Conservation (phyloP, 2,329 filamentous ascomycete genomes). For the Neofusicoccum cordaticola region DNA sequence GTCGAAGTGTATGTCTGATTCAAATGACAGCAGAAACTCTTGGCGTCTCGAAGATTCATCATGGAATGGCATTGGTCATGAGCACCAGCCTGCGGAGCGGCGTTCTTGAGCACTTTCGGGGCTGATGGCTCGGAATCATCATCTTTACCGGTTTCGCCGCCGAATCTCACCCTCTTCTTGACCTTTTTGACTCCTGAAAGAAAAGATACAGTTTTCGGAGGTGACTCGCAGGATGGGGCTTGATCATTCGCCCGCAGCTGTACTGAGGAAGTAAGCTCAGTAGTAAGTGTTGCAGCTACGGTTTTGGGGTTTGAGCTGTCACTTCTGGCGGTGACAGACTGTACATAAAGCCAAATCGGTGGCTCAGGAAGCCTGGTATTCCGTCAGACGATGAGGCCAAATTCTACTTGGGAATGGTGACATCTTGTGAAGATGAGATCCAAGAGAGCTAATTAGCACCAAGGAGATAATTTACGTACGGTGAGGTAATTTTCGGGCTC, state of each 20-base stretch:
- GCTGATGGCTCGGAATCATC: neutral
- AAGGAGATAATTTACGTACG: neutral
- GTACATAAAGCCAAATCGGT: slow-evolving; percentile 27
- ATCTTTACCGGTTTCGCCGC: neutral
- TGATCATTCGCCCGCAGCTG: neutral
- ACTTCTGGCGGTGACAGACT: slow-evolving; percentile 20
- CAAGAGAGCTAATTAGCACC: too few relatives aligned
- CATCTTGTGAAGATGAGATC: too few relatives aligned
- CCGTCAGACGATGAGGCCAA: neutral
- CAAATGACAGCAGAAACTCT: slow-evolving; percentile 26
- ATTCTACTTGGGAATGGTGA: too few relatives aligned
- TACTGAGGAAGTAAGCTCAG: neutral
- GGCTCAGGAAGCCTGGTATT: slow-evolving; percentile 5
- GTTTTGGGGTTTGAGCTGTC: neutral
- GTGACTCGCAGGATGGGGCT: neutral
- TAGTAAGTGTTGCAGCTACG: neutral
- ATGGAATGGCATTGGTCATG: neutral
- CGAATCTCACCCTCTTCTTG: neutral
- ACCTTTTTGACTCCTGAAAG: neutral
- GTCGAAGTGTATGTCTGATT: slow-evolving; percentile 18
- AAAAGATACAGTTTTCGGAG: neutral
- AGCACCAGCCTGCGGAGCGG: neutral
- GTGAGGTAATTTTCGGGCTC: neutral
- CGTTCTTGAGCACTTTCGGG: neutral
- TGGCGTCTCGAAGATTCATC: slow-evolving; percentile 25